Conservation (phyloP, 805 yeast genomes). For the Pichia scutulata region DNA sequence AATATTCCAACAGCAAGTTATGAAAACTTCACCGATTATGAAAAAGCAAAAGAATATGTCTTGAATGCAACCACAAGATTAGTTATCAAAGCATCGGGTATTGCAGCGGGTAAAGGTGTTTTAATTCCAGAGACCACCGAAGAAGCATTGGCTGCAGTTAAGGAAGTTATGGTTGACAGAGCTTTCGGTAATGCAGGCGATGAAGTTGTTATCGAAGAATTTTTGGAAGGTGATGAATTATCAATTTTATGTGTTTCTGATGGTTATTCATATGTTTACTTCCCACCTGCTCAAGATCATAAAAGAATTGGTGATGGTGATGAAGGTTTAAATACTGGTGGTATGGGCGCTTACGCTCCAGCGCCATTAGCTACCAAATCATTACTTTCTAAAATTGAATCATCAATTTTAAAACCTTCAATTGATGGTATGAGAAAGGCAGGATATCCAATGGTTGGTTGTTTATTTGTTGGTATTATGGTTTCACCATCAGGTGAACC, state of each 20-base stretch:
- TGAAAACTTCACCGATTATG: constrained; percentile 70
- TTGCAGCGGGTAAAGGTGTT: constrained; percentile 99
- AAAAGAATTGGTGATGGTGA: constrained; percentile 93
- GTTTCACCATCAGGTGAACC: constrained; percentile 76
- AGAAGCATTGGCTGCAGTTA: constrained; percentile 80
- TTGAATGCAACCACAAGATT: constrained; percentile 59
- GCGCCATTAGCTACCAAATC: constrained; percentile 89
- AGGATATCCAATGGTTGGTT: constrained; percentile 92
- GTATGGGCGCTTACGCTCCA: constrained; percentile 99
- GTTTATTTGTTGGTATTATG: constrained; percentile 92
- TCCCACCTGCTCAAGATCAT: constrained; percentile 98
- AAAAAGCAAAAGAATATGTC: constrained; percentile 67
- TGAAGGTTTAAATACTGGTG: constrained; percentile 94
- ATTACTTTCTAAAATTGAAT: constrained; percentile 61
- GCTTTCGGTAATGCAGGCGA: constrained; percentile 93
- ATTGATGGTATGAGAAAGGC: constrained; percentile 95
- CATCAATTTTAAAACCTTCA: constrained; percentile 77
- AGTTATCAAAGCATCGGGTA: constrained; percentile 94
- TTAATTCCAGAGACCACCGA: constrained; percentile 76
- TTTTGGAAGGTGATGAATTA: constrained; percentile 92
- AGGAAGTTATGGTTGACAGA: constrained; percentile 81
- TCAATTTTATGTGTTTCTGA: constrained; percentile 88
- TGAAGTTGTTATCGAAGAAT: constrained; percentile 92
- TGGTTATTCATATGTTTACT: constrained; percentile 82
- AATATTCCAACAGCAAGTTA: constrained; percentile 91